Evolutionary conservation across 2,329 filamentous ascomycete species (phyloP), one percentile per base, ranked within the genome.

Genomic region (Alternaria incomplexa): DNA sequence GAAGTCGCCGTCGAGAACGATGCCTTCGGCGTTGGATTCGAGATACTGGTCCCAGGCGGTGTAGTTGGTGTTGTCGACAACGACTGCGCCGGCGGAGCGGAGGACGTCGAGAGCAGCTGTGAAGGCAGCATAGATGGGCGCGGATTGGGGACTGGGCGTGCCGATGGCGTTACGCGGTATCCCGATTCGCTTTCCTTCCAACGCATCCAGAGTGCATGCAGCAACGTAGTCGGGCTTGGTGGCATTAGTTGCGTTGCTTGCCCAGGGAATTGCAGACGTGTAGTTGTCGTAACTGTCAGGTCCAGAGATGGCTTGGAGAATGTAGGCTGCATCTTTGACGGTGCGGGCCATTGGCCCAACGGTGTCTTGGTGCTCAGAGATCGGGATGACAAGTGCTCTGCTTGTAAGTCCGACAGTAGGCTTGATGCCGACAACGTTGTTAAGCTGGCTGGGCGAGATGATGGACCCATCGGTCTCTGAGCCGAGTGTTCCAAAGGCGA

Each of bases 391-490:
- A 5, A 90, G 81, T 62, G 85, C 80, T 13, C 87, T 81, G 1
- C 87, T 89, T 0, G 86, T 90, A 4, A 91, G 80, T 0, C 89
- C 90, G 2, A 91, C 87, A 0, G 88, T 90, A 1, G 89, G 72
- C 48, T 80, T 80, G 58, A 92, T 88, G 2, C 88, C 90, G 0
- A 91, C 89, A 2, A 91, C 74, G 60, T 89, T 90, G 79, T 87
- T 90, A 6, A 79, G 68, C 23, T 83, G 72, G 17, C 79, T 80
- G 0, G 90, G 90, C 10, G 82, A 83, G 5, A 91, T 73, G 57
- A 92, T 90, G 17, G 86, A 89, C 4, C 89, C 90, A 62, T 83
- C 83, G 0, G 90, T 91, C 77, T 83, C 90, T 0, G 89, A 87
- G 7, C 89, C 89, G 3, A 92, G 73, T 6, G 85, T 72, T 8